Conservation (phyloP, 2,329 filamentous ascomycete species). For the Fusarium poae region DNA sequence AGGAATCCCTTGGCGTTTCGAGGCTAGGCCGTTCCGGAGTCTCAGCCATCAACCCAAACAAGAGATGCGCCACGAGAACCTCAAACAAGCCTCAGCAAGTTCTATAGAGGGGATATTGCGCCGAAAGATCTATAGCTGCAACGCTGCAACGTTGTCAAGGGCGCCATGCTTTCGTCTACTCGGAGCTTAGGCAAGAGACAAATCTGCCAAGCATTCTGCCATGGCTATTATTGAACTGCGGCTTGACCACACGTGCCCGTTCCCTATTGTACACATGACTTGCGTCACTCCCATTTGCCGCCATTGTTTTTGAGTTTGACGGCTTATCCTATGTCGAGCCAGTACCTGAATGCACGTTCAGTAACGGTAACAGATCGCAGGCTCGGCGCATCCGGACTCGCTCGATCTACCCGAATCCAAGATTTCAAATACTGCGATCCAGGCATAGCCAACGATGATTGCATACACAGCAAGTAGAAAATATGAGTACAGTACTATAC, state of each 20-base stretch:
- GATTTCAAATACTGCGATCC: conserved; percentile 13
- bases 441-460: conserved; percentile 3
- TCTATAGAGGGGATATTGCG: conserved; percentile 20
- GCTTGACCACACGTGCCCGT: neutral
- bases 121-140: conserved; percentile 29
- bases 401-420: conserved; percentile 15
- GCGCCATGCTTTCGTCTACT: conserved; percentile 11
- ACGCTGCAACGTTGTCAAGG: conserved; percentile 31
- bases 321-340: conserved; percentile 20
- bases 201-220: conserved; percentile 7
- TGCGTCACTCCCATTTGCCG: conserved; percentile 17
- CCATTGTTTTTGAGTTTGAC: conserved; percentile 26
- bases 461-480: neutral
- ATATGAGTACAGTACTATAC: conserved; percentile 16
- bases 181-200: neutral
- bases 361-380: conserved; percentile 16
- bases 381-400: conserved; percentile 14
- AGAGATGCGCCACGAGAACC: conserved; percentile 1
- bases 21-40: conserved; percentile 31
- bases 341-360: conserved; percentile 22
- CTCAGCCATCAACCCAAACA: conserved; percentile 25
- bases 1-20: conserved; percentile 31
- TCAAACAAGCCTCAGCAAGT: conserved; percentile 24
- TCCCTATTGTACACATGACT: conserved; percentile 7
- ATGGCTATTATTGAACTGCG: conserved; percentile 3